These are phyloP conservation scores for Syzygium syzygioides DNA, from an alignment of 441 rosid genomes.

Conservation along the genomic window DNA sequence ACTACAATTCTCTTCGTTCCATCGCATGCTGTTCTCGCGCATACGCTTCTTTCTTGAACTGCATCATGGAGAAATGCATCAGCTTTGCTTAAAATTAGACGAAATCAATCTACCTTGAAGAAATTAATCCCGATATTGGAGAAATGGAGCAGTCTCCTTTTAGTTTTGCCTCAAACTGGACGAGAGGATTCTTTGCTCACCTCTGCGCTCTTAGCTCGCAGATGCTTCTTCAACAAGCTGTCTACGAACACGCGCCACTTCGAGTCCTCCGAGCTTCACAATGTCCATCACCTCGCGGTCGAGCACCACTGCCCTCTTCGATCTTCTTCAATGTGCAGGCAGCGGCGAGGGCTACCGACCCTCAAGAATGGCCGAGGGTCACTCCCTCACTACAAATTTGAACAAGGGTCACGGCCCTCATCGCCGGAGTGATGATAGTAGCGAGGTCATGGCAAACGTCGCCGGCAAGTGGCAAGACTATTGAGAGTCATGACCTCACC, in stretches of 20 bases:
- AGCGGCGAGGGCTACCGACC: background rate
- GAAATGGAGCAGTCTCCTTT: too few relatives aligned
- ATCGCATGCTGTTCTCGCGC: too few relatives aligned
- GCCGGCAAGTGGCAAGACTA: background rate
- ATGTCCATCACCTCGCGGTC: background rate
- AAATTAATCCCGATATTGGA: too few relatives aligned
- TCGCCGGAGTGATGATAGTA: background rate
- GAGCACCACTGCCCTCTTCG: background rate
- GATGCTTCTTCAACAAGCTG: background rate
- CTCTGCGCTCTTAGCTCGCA: too few relatives aligned
- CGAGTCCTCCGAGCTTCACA: background rate
- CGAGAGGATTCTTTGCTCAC: background rate
- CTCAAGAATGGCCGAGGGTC: background rate
- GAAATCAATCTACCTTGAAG: too few relatives aligned
- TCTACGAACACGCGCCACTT: background rate
- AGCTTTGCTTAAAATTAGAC: too few relatives aligned
- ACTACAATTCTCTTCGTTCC: too few relatives aligned
- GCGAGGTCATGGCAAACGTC: background rate
- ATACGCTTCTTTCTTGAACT: too few relatives aligned
- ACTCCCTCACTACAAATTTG: background rate
- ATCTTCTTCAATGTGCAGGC: background rate
- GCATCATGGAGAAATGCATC: too few relatives aligned
- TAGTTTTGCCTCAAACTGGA: background rate
- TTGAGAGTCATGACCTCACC: background rate
- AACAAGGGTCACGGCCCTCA: background rate